These are phyloP conservation scores for Plasmopara viticola DNA, from an alignment of 352 stramenopile species.

Conservation along the genomic window DNA sequence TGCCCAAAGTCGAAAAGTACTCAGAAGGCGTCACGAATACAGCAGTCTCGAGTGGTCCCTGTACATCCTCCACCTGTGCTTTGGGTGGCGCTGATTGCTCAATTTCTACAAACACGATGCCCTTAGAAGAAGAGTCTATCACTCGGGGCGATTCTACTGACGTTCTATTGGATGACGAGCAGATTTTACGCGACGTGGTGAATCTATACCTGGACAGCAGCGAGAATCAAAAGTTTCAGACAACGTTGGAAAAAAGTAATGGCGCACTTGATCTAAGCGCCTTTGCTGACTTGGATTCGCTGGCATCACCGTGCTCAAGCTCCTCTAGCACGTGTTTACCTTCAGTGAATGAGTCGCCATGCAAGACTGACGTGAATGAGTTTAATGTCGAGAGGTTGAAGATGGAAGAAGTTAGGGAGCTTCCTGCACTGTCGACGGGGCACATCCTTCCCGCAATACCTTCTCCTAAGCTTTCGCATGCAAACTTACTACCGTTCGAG, in stretches of 20 bases:
- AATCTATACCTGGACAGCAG: slow-evolving; percentile 23
- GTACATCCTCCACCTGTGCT: slow-evolving; percentile 9
- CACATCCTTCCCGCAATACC: slow-evolving; percentile 27
- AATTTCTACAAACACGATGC: slow-evolving; percentile 9
- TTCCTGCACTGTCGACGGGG: slow-evolving; percentile 11
- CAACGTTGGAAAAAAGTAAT: slow-evolving; percentile 15
- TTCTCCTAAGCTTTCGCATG: slow-evolving; percentile 21
- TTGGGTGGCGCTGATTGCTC: slow-evolving; percentile 13
- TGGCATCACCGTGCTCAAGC: slow-evolving; percentile 48
- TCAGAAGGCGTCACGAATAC: slow-evolving; percentile 20
- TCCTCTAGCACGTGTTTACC: slow-evolving; percentile 16
- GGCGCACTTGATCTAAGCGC: slow-evolving; percentile 33
- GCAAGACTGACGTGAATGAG: slow-evolving; percentile 29
- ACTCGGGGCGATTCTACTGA: slow-evolving; percentile 32
- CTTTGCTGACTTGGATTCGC: slow-evolving; percentile 43
- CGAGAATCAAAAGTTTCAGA: slow-evolving; percentile 19
- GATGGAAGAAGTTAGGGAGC: slow-evolving; percentile 9
- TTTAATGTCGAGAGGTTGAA: slow-evolving; percentile 24
- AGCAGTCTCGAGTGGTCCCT: slow-evolving; percentile 3
- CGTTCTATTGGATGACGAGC: slow-evolving; percentile 50
- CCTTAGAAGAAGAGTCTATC: slow-evolving; percentile 10
- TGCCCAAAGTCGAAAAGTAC: slow-evolving; percentile 28
- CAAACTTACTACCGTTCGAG: slow-evolving; percentile 14
- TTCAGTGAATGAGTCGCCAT: slow-evolving; percentile 19
- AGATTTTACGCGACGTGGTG: slow-evolving; percentile 51